These are phyloP conservation scores for Ogataea naganishii DNA, from an alignment of 805 yeast species.

Conservation along the genomic window DNA sequence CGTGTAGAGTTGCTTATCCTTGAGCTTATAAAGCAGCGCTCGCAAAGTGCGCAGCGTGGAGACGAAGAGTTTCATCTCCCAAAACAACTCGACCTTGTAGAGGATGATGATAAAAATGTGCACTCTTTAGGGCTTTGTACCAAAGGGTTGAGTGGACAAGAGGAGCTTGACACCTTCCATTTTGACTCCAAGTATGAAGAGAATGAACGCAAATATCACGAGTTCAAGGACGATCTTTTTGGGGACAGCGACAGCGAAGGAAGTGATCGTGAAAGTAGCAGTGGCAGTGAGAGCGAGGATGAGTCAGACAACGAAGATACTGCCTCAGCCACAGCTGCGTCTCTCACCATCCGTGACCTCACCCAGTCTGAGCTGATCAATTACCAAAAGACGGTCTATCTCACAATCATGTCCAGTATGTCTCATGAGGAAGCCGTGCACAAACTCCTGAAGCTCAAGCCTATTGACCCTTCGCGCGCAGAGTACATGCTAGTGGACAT, in stretches of 20 bases:
- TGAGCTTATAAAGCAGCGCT: constrained; percentile 38
- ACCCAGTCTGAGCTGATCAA: constrained; percentile 57
- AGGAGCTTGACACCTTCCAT: constrained; percentile 37
- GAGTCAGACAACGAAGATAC: constrained; percentile 15
- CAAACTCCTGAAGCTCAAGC: constrained; percentile 50
- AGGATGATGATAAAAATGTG: constrained; percentile 49
- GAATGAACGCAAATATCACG: constrained; percentile 39
- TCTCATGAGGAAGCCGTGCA: constrained; percentile 91
- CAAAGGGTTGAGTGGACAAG: constrained; percentile 31
- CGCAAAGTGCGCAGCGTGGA: background rate
- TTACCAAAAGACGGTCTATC: constrained; percentile 68
- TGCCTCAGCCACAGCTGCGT: constrained; percentile 10
- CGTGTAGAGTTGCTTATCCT: constrained; percentile 40
- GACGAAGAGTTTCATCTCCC: constrained; percentile 24
- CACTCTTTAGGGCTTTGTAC: constrained; percentile 52
- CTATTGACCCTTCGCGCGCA: constrained; percentile 29
- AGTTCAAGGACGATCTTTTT: constrained; percentile 34
- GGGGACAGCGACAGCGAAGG: constrained; percentile 24
- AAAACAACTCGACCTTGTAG: constrained; percentile 49
- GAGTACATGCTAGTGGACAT: constrained; percentile 57
- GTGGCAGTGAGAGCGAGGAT: constrained; percentile 16
- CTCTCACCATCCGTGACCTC: constrained; percentile 45
- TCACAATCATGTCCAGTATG: constrained; percentile 83
- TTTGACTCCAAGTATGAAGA: constrained; percentile 42
- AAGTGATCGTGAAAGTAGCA: constrained; percentile 7